Evolutionary conservation across 768 basidiomycete species (phyloP), one percentile per base, ranked within the genome.

Genomic region (Melanogaster broomeanus): DNA sequence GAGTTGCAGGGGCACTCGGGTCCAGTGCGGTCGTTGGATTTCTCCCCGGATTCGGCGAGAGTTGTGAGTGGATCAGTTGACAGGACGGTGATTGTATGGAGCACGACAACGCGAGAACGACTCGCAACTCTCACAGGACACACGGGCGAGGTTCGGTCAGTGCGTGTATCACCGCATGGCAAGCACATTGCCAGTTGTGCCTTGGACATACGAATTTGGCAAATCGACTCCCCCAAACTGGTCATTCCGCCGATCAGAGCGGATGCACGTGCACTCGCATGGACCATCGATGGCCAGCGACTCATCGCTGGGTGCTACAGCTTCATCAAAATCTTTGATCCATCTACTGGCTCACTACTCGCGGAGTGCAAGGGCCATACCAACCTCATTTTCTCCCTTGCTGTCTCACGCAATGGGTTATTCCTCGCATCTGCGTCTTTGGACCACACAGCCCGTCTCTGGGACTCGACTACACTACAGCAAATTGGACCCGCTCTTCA

Each of bases 121-220:
- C 28, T 53, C 30, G 42, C 51, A 6, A 42, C 27, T 5, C 51
- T 48, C 40, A 30, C 24, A 2, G 45, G 42, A 2, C 54, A 55
- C 28, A 8, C 11, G 5, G 37, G 47, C 0, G 9, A 10, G 9
- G n/a, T 55, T 21, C 11, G 10, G 0, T 55, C 42, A 6, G 46
- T 45, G 0, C 49, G n/a, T n/a, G n/a, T 56, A 7, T 53, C 48
- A 8, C 50, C 56, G 9, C 25, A 44, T 6, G 53, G 42, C 8
- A 13, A 22, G 2, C 30, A n/a, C 11, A 4, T 57, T 12, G 53
- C 49, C 9, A 56, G 43, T 13, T 22, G 38, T 3, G 53, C 55
- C 35, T 0, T 15, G 10, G 28, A 41, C 30, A 15, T 42, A 9
- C 16, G 41, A 2, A 25, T 19, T 6, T n/a, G 42, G 37, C 27